Conservation (phyloP, 371 early-diverging fungal genomes). For the Nosema muscidifuracis region DNA sequence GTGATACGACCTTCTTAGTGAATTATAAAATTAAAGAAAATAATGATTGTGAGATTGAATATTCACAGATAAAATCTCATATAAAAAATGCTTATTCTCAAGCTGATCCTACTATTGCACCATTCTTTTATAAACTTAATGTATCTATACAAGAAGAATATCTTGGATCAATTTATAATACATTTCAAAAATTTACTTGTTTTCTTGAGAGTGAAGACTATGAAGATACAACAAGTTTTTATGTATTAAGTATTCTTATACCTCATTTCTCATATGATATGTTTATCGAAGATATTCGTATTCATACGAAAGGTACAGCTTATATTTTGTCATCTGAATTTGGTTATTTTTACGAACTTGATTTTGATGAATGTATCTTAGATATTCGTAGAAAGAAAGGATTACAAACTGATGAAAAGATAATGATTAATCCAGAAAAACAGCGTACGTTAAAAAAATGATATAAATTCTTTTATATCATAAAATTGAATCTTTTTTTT, state of each 20-base stretch:
- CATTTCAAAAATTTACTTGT: conserved; percentile 34
- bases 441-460: conserved; percentile 58
- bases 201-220: conserved; percentile 40
- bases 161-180: conserved; percentile 46
- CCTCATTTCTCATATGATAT: conserved; percentile 43
- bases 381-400: conserved; percentile 53
- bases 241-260: conserved; percentile 32
- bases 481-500: no score
- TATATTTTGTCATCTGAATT: conserved; percentile 44
- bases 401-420: conserved; percentile 42
- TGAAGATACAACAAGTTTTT: conserved; percentile 46
- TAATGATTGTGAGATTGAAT: background rate
- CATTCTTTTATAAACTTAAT: conserved; percentile 39
- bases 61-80: conserved; percentile 27
- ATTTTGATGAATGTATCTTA: conserved; percentile 32
- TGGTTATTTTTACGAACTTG: conserved; percentile 16
- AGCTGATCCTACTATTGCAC: conserved; percentile 27
- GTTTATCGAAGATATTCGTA: conserved; percentile 44
- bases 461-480: no score
- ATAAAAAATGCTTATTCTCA: conserved; percentile 21
- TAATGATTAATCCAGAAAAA: conserved; percentile 52
- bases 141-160: conserved; percentile 35
- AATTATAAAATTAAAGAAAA: background rate
- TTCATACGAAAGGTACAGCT: conserved; percentile 51
- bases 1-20: conserved; percentile 26